A percentile compares a stretch with the other conserved stretches of the same genome.
These are phyloP conservation scores for Hymenoscyphus infarciens DNA, from an alignment of 2,329 filamentous ascomycete genomes.

Conservation along the genomic window DNA sequence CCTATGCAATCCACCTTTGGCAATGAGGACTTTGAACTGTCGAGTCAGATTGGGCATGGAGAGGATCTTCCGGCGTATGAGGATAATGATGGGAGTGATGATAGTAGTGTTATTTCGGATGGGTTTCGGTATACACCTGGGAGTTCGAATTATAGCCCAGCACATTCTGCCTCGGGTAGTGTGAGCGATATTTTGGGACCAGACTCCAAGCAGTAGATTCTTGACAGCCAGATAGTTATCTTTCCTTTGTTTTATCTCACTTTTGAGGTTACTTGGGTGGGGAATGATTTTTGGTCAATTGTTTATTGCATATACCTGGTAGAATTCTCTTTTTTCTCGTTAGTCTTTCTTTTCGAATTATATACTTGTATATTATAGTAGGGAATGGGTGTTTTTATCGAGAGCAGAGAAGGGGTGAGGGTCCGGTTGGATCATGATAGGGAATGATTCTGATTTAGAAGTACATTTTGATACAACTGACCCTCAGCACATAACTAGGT, in stretches of 20 bases:
- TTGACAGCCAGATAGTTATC: background rate
- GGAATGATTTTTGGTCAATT: background rate
- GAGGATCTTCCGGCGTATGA: constrained; percentile 31
- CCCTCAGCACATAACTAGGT: too few species aligned
- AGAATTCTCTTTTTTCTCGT: background rate
- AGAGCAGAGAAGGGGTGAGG: too few species aligned
- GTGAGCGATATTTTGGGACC: constrained; percentile 27
- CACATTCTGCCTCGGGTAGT: constrained; percentile 21
- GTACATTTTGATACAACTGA: too few species aligned
- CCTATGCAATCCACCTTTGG: background rate
- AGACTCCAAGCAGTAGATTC: constrained; percentile 25
- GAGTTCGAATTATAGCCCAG: constrained; percentile 25
- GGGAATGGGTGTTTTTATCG: too few species aligned
- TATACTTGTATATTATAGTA: too few species aligned
- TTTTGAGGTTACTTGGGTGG: background rate
- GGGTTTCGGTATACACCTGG: constrained; percentile 32
- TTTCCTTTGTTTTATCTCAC: background rate
- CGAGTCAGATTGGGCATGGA: constrained; percentile 17
- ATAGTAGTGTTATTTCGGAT: constrained; percentile 27
- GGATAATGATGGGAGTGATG: constrained; percentile 28
- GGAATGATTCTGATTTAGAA: too few species aligned
- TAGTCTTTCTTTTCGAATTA: too few species aligned
- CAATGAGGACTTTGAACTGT: constrained; percentile 15
- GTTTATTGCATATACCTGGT: background rate
- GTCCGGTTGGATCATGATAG: too few species aligned